These are phyloP conservation scores for Anisodus tanguticus DNA, from an alignment of 257 asterid species.

Conservation along the genomic window DNA sequence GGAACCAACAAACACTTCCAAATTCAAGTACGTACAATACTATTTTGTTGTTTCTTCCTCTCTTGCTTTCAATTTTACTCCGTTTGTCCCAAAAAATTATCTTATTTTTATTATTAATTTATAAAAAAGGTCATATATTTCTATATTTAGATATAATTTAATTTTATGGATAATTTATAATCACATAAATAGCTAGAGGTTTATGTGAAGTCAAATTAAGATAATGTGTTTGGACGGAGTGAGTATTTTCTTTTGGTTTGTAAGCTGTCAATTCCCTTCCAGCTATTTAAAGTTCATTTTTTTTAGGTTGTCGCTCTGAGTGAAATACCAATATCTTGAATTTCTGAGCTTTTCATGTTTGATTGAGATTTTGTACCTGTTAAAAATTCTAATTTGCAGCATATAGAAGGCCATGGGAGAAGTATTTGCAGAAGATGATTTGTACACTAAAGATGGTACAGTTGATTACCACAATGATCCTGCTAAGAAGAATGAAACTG, in stretches of 20 bases:
- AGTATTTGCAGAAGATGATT: constrained; percentile 42
- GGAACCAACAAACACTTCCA: neutral
- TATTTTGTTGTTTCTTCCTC: neutral
- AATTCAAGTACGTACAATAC: constrained; percentile 2
- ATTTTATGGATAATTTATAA: no score
- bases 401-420: constrained; percentile 36
- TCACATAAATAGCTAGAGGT: no score
- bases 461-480: constrained; percentile 64
- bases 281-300: neutral
- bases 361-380: neutral
- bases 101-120: no score
- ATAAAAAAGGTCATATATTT: no score
- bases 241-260: no score
- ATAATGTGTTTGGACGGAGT: no score
- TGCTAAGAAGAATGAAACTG: constrained; percentile 68
- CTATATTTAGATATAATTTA: no score
- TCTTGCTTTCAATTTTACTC: no score
- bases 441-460: constrained; percentile 75
- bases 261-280: neutral
- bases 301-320: neutral
- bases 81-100: no score
- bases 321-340: neutral
- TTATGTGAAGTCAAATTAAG: no score
- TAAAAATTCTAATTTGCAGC: neutral
- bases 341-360: neutral